These are phyloP conservation scores for Cubamyces sp. DNA, from an alignment of 768 basidiomycete species.

Conservation along the genomic window DNA sequence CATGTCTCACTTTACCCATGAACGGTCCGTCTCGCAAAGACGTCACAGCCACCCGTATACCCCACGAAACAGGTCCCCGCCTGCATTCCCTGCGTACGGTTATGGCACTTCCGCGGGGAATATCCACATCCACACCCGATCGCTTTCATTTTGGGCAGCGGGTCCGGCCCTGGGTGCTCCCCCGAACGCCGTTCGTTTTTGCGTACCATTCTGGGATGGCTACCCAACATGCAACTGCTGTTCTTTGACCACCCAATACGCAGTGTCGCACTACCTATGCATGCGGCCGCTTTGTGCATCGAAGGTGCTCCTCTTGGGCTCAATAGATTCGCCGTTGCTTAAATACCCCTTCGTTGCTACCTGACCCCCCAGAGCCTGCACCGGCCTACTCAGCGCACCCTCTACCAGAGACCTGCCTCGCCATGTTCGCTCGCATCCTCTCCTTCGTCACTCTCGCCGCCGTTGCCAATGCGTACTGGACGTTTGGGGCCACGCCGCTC, in stretches of 20 bases:
- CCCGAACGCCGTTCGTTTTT: neutral
- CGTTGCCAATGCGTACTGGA: slow-evolving; percentile 21
- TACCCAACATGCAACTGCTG: neutral
- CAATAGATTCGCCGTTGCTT: slow-evolving; percentile 6
- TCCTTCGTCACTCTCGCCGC: slow-evolving; percentile 15
- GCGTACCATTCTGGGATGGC: slow-evolving; percentile 4
- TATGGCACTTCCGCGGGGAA: slow-evolving; percentile 7
- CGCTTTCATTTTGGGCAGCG: neutral
- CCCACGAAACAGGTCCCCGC: neutral
- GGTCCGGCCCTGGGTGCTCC: neutral
- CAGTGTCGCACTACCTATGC: neutral
- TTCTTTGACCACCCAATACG: neutral
- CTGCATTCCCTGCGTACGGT: slow-evolving; percentile 3
- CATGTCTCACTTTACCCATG: slow-evolving; percentile 3
- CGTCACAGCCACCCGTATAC: neutral
- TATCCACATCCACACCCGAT: neutral
- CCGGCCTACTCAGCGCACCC: neutral
- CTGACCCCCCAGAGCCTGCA: neutral
- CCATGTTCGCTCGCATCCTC: slow-evolving; percentile 15
- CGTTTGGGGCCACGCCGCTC: slow-evolving; percentile 19
- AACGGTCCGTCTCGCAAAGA: slow-evolving; percentile 12
- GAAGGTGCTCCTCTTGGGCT: neutral
- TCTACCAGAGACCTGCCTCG: neutral
- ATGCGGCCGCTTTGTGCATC: neutral
- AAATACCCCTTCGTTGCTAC: neutral